phyloP scores from a whole-genome alignment of 306 rosid species.

The Luffa acutangula region DNA sequence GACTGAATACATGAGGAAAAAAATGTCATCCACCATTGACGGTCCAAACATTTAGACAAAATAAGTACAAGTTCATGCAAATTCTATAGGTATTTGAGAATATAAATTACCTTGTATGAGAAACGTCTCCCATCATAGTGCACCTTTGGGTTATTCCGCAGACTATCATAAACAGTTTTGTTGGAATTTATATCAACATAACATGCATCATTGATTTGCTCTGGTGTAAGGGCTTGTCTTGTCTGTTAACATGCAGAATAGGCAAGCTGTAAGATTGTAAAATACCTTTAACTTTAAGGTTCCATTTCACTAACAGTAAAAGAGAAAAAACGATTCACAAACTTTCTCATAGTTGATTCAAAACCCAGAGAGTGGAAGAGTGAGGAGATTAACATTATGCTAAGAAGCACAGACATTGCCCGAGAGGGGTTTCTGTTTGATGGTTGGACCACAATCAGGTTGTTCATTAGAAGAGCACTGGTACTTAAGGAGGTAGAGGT shows the following conservation, averaged over 20 bases:
- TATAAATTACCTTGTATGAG: conserved; percentile 67
- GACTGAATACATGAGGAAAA: conserved; percentile 46
- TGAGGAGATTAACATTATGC: too few relatives aligned
- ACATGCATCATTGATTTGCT: conserved; percentile 72
- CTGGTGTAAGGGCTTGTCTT: conserved; percentile 65
- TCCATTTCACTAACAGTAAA: background rate
- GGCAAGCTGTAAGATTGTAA: background rate
- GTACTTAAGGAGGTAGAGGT: too few relatives aligned
- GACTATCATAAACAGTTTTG: conserved; percentile 77
- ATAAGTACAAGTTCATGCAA: background rate
- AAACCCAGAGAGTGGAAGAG: too few relatives aligned
- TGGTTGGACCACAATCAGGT: too few relatives aligned
- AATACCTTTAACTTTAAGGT: background rate
- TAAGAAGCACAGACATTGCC: too few relatives aligned
- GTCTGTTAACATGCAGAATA: conserved; percentile 40
- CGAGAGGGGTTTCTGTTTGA: too few relatives aligned
- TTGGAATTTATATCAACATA: conserved; percentile 75
- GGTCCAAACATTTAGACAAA: conserved; percentile 8
- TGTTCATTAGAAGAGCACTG: too few relatives aligned
- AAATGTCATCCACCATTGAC: conserved; percentile 16
- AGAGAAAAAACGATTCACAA: too few relatives aligned
- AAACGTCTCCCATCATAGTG: conserved; percentile 72
- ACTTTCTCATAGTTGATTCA: too few relatives aligned
- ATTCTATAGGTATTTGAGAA: background rate
- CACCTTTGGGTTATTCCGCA: conserved; percentile 88